Percentiles rank a stretch among this genome's conserved stretches.
Conservation (phyloP, 768 basidiomycete genomes). For the Lentinus tigrinus region DNA sequence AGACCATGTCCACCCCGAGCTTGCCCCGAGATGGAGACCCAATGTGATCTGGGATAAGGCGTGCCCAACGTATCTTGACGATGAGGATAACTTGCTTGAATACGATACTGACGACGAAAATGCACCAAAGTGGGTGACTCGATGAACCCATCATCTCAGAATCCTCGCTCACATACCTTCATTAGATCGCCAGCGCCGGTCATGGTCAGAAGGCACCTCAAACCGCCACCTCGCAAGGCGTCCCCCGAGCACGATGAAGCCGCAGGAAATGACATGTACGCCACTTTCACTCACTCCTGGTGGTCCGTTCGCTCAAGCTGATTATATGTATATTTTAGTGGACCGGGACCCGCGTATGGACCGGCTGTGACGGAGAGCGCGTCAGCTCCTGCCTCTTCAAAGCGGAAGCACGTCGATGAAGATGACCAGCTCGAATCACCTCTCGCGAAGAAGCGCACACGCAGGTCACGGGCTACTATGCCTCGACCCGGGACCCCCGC, state of each 20-base stretch:
- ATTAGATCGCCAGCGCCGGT: not conserved
- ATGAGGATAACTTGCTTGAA: conserved; percentile 1
- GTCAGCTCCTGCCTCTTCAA: too few species aligned
- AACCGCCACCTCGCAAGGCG: too few species aligned
- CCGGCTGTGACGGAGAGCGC: too few species aligned
- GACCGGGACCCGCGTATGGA: too few species aligned
- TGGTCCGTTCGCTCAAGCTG: too few species aligned
- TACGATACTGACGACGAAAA: conserved; percentile 10
- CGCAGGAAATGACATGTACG: too few species aligned
- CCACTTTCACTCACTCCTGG: too few species aligned
- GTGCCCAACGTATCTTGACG: not conserved
- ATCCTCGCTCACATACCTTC: not conserved
- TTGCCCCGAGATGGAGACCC: conserved; percentile 2
- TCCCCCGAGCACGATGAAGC: too few species aligned
- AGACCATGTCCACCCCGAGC: conserved; percentile 1
- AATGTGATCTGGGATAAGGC: conserved; percentile 9
- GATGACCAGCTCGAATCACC: not conserved
- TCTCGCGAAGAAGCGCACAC: not conserved
- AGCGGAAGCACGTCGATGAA: not conserved
- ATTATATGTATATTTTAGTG: too few species aligned
- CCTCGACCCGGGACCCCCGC: not conserved
- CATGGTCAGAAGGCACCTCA: too few species aligned
- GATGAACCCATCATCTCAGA: not conserved
- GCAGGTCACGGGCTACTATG: not conserved
- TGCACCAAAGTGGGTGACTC: not conserved